A percentile compares a stretch with the other conserved stretches of the same genome.
These are phyloP conservation scores for Suillus occidentalis DNA, from an alignment of 768 basidiomycete species.

Conservation along the genomic window DNA sequence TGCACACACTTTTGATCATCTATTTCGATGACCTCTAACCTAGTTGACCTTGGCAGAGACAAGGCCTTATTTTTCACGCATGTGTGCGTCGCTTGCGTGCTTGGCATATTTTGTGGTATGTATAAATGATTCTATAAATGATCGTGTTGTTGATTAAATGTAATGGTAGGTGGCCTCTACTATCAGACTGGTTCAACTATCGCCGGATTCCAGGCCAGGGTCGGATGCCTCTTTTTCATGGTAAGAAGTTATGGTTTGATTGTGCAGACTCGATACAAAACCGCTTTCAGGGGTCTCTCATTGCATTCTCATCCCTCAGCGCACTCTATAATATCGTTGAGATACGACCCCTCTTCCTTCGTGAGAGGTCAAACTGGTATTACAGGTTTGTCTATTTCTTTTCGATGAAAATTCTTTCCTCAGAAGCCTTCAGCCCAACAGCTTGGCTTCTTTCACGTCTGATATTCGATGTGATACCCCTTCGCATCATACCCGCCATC, in stretches of 20 bases:
- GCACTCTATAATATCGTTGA: constrained; percentile 88
- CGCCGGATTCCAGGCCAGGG: constrained; percentile 89
- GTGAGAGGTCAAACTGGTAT: constrained; percentile 83
- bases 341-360: constrained; percentile 81
- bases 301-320: constrained; percentile 89
- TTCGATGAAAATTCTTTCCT: background rate
- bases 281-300: constrained; percentile 68
- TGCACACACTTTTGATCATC: constrained; percentile 26
- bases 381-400: constrained; percentile 59
- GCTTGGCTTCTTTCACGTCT: constrained; percentile 90
- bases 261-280: constrained; percentile 10
- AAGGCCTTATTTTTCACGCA: constrained; percentile 84
- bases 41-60: constrained; percentile 50
- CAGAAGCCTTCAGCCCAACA: constrained; percentile 56
- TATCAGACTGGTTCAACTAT: constrained; percentile 78
- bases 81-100: constrained; percentile 59
- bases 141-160: background rate
- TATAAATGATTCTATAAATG: constrained; percentile 17
- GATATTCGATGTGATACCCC: constrained; percentile 85
- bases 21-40: background rate
- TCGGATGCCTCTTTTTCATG: constrained; percentile 95
- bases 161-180: constrained; percentile 72
- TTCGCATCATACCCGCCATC: constrained; percentile 87
- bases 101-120: constrained; percentile 87
- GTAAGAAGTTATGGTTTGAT: constrained; percentile 35